phyloP scores from a whole-genome alignment of 164 flowering plant genomes.

The Cinnamomum micranthum region DNA sequence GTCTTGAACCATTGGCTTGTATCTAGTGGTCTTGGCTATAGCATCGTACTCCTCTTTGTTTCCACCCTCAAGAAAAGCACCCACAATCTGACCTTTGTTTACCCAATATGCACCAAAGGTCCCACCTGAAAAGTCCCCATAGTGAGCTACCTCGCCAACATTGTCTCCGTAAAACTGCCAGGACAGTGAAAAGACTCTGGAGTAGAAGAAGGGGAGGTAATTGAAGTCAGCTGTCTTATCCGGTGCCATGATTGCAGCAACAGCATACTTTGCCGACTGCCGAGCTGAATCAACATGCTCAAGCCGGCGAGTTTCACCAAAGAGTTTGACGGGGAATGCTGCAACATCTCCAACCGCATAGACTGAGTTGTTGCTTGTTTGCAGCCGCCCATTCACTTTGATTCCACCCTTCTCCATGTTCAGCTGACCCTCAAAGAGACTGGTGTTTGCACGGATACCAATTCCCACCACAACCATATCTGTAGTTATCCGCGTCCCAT shows the following conservation, averaged over 20 bases:
- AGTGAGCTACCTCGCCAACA: conserved; percentile 76
- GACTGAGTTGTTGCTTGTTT: conserved; percentile 80
- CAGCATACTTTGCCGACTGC: conserved; percentile 79
- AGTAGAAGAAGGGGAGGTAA: conserved; percentile 93
- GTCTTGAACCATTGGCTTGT: conserved; percentile 53
- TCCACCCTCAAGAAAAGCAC: conserved; percentile 95
- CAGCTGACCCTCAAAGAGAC: conserved; percentile 86
- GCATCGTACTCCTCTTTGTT: conserved; percentile 85
- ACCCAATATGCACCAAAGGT: conserved; percentile 90
- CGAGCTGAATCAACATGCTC: conserved; percentile 95
- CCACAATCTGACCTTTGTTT: conserved; percentile 68
- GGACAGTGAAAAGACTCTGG: conserved; percentile 78
- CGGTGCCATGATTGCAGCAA: conserved; percentile 74
- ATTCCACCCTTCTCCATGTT: conserved; percentile 93
- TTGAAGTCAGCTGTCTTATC: conserved; percentile 62
- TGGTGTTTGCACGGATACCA: conserved; percentile 92
- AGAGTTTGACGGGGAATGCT: conserved; percentile 75
- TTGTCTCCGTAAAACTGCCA: conserved; percentile 98
- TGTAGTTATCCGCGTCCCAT: conserved; percentile 67
- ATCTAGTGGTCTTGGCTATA: conserved; percentile 65
- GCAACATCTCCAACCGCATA: conserved; percentile 99
- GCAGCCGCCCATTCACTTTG: conserved; percentile 78
- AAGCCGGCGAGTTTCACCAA: conserved; percentile 79
- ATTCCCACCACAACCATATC: conserved; percentile 96
- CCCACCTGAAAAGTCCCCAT: conserved; percentile 73